A percentile compares a stretch with the other conserved stretches of the same genome.
These are phyloP conservation scores for Boletus patriciae DNA, from an alignment of 768 basidiomycete species.

Conservation along the genomic window DNA sequence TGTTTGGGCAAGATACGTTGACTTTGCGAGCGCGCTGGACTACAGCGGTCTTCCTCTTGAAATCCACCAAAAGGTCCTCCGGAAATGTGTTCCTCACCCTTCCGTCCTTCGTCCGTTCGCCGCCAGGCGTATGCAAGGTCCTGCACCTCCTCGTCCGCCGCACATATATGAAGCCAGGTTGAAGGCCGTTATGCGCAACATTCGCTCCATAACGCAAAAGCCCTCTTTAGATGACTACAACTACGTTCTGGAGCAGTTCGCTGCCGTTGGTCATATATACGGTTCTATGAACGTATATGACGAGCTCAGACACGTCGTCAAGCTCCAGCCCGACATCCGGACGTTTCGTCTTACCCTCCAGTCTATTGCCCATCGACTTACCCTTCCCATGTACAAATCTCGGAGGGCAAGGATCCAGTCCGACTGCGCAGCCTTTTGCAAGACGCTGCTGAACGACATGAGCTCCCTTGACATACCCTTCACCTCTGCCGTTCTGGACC, in stretches of 20 bases:
- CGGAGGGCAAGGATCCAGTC: conserved; percentile 37
- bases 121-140: conserved; percentile 42
- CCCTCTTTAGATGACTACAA: conserved; percentile 66
- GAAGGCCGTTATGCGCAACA: conserved; percentile 66
- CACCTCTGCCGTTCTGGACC: conserved; percentile 63
- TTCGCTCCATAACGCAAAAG: conserved; percentile 48
- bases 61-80: conserved; percentile 67
- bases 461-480: conserved; percentile 44
- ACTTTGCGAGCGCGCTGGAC: conserved; percentile 50
- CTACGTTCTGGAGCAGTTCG: conserved; percentile 72
- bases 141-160: conserved; percentile 37
- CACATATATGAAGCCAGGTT: conserved; percentile 69
- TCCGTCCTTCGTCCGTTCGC: conserved; percentile 45
- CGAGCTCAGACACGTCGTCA: conserved; percentile 48
- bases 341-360: conserved; percentile 68
- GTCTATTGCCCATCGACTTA: conserved; percentile 66
- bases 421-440: conserved; percentile 49
- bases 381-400: conserved; percentile 50
- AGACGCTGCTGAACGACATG: conserved; percentile 61
- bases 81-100: conserved; percentile 57
- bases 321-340: conserved; percentile 48
- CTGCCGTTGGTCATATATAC: conserved; percentile 66
- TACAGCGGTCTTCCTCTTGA: conserved; percentile 56
- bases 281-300: conserved; percentile 61
- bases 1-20: conserved; percentile 67